Base-by-base conservation (phyloP, 768 basidiomycete species). In the Tulasnella sp. region DNA sequence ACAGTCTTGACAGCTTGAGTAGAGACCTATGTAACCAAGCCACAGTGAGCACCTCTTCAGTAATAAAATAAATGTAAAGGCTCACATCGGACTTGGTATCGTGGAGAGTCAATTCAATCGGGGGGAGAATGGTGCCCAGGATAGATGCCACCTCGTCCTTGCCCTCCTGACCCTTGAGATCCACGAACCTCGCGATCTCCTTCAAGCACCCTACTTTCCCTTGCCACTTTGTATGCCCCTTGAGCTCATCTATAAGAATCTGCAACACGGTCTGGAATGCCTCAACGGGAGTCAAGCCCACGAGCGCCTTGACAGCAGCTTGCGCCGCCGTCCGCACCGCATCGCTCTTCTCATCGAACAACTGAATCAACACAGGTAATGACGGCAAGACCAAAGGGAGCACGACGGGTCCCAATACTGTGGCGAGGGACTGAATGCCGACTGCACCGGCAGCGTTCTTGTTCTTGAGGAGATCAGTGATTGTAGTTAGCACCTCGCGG, bases 21-120 rank as follows among this genome's bases (percentile, higher is more conserved):
- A 11, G 92, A 85, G 30, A 97, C 92, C 91, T 92, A 59, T 19
- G 5, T 2, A 48, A 34, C 5, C 24, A 51, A 47, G 47, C 38
- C 52, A 61, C 17, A 30, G 41, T 24, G 19, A 19, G 21, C 41
- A 58, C 17, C 30, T 27, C 34, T 15, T 15, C n/a, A 10, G 24
- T 38, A 51, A 56, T 56, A 32, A 48, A 32, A n/a, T n/a, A 51
- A 29, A 48, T 15, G 10, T 30, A 51, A 27, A 21, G 34, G 70
- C 78, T 65, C 45, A 91, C 93, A 80, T 98, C 95, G 66, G 80
- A 73, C 72, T 98, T 98, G 61, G 95, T 97, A 73, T 98, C 95
- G 67, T 95, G 90, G 93, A 98, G 93, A 4, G 91, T 84, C 34
- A 74, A 75, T 69, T 94, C 92, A 11, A 98, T 83, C 67, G 82